phyloP scores from a whole-genome alignment of 495 filamentous ascomycete genomes.

The Penicillium riverlandense region DNA sequence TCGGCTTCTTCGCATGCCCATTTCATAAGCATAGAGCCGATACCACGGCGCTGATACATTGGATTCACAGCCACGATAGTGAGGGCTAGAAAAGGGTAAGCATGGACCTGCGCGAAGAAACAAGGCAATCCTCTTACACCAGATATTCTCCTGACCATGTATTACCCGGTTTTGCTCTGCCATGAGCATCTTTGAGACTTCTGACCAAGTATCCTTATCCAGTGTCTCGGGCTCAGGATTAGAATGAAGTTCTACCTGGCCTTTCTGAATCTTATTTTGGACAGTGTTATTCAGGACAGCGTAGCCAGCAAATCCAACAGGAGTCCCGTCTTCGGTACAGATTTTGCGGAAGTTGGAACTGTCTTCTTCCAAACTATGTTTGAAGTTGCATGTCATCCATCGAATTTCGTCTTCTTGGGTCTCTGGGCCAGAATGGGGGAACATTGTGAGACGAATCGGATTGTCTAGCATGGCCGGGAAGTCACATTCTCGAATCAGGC shows the following conservation, averaged over 20 bases:
- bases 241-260: too few species aligned
- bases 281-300: too few species aligned
- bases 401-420: background rate
- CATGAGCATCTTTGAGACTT: too few species aligned
- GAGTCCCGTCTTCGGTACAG: background rate
- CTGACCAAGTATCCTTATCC: too few species aligned
- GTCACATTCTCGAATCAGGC: too few species aligned
- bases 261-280: too few species aligned
- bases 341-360: background rate
- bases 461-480: too few species aligned
- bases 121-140: background rate
- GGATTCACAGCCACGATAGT: too few species aligned
- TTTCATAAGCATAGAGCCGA: slow-evolving; percentile 10
- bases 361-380: background rate
- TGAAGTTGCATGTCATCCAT: background rate
- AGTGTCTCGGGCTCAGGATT: too few species aligned
- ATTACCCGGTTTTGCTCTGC: too few species aligned
- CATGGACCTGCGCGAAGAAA: background rate
- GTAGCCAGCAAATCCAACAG: background rate
- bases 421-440: background rate
- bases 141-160: background rate
- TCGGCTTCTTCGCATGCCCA: slow-evolving; percentile 1
- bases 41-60: background rate
- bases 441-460: too few species aligned
- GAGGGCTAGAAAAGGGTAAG: background rate